Base-by-base conservation (phyloP, 73 alveolate species). In the Symbiodinium pilosum region DNA sequence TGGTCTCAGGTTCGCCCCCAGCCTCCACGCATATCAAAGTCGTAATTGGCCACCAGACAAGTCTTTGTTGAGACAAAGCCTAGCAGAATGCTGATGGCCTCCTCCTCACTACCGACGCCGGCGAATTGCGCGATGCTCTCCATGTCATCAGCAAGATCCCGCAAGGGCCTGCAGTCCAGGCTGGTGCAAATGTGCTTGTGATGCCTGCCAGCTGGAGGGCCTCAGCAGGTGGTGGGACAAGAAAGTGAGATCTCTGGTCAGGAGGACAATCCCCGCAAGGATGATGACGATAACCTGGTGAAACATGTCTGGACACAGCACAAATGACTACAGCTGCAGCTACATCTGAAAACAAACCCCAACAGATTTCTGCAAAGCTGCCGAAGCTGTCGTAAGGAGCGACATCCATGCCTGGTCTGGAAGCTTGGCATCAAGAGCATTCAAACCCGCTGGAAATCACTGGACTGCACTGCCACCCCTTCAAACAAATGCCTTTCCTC, bases 101-200 rank as follows among this genome's bases (percentile, higher is more conserved):
- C 97, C 64, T 69, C 97, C 28, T 52, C 81, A 24, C 52, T 91
- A 38, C 87, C 51, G 32, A 91, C 97, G 21, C 98, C 98, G 9
- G 98, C 98, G 7, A 93, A 68, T 93, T 93, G 98, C 84, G 98
- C 98, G 38, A 93, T 93, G 93, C 98, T 93, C 44, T 93, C 98
- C 98, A 93, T 93, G 91, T 93, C 98, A 28, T 93, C 98, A 21
- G 98, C 92, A 52, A 93, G 54, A 26, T 93, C 98, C n/a, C 98
- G 91, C 89, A 91, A 21, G n/a, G 97, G 97, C 97, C 97, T 89
- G 38, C 51, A 30, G n/a, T n/a, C n/a, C n/a, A n/a, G n/a, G n/a
- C 24, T 54, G 75, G n/a, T 24, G 24, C 75, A 54, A 54, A 14
- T 54, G 14, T 54, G 14, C 14, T 54, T 24, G 75, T 24, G 75